Evolutionary conservation across 345 rosid species (phyloP), one percentile per base, ranked within the genome.

Genomic region (Boechera retrofracta): DNA sequence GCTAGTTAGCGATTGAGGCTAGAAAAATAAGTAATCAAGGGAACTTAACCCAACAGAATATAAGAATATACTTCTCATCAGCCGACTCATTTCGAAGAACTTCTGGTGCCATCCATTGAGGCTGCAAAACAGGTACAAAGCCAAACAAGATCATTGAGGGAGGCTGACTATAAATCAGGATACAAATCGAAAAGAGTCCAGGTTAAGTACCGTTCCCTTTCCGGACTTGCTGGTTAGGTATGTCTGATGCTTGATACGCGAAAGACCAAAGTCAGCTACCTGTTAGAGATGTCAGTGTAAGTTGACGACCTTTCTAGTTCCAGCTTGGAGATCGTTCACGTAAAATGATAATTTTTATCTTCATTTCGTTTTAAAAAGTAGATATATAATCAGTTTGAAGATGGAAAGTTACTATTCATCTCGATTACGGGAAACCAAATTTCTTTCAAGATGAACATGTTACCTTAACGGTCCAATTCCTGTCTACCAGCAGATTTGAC

Each of bases 51-150:
- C 36, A 74, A 18, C 33, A 61, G 47, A 74, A 71, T 49, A 75
- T 47, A 5, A 72, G 52, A 73, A 71, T 83, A 47, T 89, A 95
- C 99, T 92, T 95, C 85, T 92, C 99, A 71, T 95, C 97, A 6
- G 97, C 86, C 58, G 89, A 91, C 77, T 95, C 99, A 75, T 89
- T 92, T 5, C 98, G 91, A 73, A 92, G 92, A 83, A 88, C 92
- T 87, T 94, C 98, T 4, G 97, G 98, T 3, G 98, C 96, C 95
- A 94, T 94, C 98, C 98, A 94, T 77, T 94, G 99, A 81, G 98
- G 99, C 99, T 94, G 78, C 70, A 88, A 36, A 69, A 64, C 48
- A 67, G 13, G 48, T 74, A 75, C 16, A 65, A 21, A 31, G 3
- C 5, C 7, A 33, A 33, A 6, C 45, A 51, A 33, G 10, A 41